These are phyloP conservation scores for Solanum virginianum DNA, from an alignment of 257 asterid genomes.

Conservation along the genomic window DNA sequence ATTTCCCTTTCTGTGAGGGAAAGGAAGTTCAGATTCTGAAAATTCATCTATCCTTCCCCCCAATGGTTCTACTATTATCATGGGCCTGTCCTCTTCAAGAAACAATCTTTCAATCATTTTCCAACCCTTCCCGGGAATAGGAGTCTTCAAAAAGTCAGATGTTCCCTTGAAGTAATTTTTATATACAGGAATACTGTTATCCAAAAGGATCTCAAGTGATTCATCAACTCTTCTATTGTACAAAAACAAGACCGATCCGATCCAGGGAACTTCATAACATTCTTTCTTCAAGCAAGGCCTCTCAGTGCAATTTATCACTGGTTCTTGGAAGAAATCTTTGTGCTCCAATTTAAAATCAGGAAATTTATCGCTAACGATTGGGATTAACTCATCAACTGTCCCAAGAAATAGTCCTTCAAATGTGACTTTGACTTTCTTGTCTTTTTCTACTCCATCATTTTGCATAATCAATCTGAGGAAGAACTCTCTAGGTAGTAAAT, in stretches of 20 bases:
- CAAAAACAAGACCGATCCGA: conserved; percentile 7
- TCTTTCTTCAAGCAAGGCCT: conserved; percentile 1
- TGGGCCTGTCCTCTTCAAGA: background rate
- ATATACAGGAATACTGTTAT: background rate
- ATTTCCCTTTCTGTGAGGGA: conserved; percentile 21
- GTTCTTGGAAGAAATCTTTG: conserved; percentile 4
- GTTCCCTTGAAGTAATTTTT: conserved; percentile 4
- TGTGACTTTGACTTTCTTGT: background rate
- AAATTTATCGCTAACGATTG: background rate
- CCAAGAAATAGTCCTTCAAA: conserved; percentile 21
- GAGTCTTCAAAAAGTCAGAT: conserved; percentile 12
- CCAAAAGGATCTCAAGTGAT: background rate
- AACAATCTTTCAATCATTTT: conserved; percentile 5
- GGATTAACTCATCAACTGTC: conserved; percentile 1
- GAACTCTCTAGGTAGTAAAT: background rate
- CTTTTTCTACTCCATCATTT: background rate
- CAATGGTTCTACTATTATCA: conserved; percentile 14
- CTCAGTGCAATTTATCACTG: background rate
- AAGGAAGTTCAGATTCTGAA: conserved; percentile 10
- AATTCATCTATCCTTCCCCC: conserved; percentile 20
- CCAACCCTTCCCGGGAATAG: conserved; percentile 8
- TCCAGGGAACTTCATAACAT: conserved; percentile 11
- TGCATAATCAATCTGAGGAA: conserved; percentile 5
- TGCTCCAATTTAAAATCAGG: conserved; percentile 5
- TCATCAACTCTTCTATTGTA: background rate